Percentiles rank a stretch among this genome's conserved stretches.
phyloP scores from a whole-genome alignment of 1,284 basidiomycete species.

The Cutaneotrichosporon cutaneum region DNA sequence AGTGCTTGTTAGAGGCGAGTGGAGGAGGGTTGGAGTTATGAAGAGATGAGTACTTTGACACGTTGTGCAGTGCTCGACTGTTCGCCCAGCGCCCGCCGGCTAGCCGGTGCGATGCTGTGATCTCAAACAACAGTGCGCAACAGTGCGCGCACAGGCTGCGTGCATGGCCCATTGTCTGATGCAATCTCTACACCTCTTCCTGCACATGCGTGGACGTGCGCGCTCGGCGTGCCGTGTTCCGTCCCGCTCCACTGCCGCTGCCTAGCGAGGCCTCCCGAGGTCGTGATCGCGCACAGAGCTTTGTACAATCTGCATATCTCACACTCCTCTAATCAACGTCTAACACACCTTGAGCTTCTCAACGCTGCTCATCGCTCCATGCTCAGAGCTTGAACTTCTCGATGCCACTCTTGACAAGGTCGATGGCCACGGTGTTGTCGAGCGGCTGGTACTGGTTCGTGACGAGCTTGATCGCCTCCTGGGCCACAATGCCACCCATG shows the following conservation, averaged over 20 bases:
- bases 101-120: neutral
- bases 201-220: neutral
- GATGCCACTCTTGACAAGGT: conserved; percentile 63
- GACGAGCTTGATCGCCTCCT: conserved; percentile 96
- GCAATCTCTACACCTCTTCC: neutral
- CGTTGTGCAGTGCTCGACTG: neutral
- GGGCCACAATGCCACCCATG: conserved; percentile 90
- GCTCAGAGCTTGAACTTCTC: conserved; percentile 45
- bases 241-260: neutral
- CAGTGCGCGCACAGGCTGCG: neutral
- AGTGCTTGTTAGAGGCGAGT: too few relatives aligned
- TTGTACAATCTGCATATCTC: neutral
- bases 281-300: neutral
- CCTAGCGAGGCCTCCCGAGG: neutral
- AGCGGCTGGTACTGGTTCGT: conserved; percentile 94
- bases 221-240: neutral
- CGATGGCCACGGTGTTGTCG: conserved; percentile 79
- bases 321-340: too few relatives aligned
- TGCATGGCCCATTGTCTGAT: neutral
- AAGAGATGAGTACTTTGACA: neutral
- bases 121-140: neutral
- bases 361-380: neutral
- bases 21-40: neutral
- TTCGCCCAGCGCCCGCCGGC: too few relatives aligned
- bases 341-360: too few relatives aligned